Conservation (phyloP, 1,284 basidiomycete genomes). For the Leccinum griseonigrum region DNA sequence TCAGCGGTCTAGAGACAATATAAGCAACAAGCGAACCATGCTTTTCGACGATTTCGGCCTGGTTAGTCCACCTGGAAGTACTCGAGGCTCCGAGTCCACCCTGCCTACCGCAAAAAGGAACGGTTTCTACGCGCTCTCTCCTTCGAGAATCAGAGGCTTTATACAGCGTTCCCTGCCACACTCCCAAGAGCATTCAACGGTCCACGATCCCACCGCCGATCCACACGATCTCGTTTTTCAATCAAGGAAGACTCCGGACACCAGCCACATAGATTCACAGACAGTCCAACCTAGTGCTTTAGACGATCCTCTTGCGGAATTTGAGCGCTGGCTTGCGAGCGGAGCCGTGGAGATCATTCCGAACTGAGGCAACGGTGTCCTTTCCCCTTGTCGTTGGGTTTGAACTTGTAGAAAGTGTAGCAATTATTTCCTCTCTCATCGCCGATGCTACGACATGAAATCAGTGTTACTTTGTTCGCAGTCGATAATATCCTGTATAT, state of each 20-base stretch:
- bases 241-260: background rate
- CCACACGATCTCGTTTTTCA: background rate
- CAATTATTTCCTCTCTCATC: background rate
- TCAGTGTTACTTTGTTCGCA: background rate
- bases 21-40: conserved; percentile 1
- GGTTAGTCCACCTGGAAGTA: background rate
- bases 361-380: conserved; percentile 11
- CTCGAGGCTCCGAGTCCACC: background rate
- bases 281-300: background rate
- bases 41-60: background rate
- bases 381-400: background rate
- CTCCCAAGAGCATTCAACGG: background rate
- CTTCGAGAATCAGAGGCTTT: conserved; percentile 28
- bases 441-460: background rate
- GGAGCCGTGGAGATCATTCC: conserved; percentile 39
- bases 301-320: conserved; percentile 43
- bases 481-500: background rate
- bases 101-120: conserved; percentile 2
- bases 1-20: conserved; percentile 8
- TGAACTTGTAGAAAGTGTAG: background rate
- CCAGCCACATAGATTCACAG: background rate
- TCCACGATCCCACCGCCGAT: background rate
- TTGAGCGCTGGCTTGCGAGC: conserved; percentile 48
- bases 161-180: conserved; percentile 8
- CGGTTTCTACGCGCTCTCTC: conserved; percentile 22